Percentiles rank a stretch among this genome's conserved stretches.
Conservation (phyloP, 208 protist genomes). For the Endotrypanum monterogeii region DNA sequence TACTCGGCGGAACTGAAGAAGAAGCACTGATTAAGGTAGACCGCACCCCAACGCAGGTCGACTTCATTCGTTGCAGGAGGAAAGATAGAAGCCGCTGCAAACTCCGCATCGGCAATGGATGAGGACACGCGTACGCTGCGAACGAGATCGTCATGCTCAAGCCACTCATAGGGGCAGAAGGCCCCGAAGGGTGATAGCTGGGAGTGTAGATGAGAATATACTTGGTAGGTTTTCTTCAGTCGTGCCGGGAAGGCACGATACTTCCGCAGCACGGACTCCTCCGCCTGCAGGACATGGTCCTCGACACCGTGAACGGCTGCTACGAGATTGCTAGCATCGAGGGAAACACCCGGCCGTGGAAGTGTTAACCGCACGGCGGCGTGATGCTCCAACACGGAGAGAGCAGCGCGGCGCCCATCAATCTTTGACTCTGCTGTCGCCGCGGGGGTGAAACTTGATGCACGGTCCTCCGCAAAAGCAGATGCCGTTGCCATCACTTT, state of each 20-base stretch:
- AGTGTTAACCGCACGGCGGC: conserved; percentile 35
- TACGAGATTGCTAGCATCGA: conserved; percentile 50
- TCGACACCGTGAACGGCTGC: conserved; percentile 62
- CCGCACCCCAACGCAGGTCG: conserved; percentile 37
- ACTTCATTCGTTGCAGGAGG: not conserved
- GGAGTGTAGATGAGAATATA: conserved; percentile 28
- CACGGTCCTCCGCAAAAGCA: not conserved
- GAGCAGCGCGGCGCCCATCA: not conserved
- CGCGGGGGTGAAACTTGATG: not conserved
- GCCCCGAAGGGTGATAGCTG: conserved; percentile 68
- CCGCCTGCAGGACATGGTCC: conserved; percentile 35
- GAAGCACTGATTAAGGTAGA: conserved; percentile 74
- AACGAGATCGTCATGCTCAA: conserved; percentile 60
- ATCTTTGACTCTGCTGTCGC: not conserved
- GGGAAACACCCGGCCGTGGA: conserved; percentile 33
- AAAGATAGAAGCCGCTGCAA: not conserved
- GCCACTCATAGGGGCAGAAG: conserved; percentile 88
- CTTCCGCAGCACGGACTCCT: conserved; percentile 38
- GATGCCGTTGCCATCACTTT: conserved; percentile 33
- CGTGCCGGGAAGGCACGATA: conserved; percentile 55
- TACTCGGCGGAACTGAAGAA: conserved; percentile 68
- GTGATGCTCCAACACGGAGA: conserved; percentile 6
- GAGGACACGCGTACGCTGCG: conserved; percentile 12
- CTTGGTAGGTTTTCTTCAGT: conserved; percentile 52
- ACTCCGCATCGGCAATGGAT: conserved; percentile 5